Evolutionary conservation across 352 stramenopile species (phyloP).

Genomic region (Phytophthora quininea): DNA sequence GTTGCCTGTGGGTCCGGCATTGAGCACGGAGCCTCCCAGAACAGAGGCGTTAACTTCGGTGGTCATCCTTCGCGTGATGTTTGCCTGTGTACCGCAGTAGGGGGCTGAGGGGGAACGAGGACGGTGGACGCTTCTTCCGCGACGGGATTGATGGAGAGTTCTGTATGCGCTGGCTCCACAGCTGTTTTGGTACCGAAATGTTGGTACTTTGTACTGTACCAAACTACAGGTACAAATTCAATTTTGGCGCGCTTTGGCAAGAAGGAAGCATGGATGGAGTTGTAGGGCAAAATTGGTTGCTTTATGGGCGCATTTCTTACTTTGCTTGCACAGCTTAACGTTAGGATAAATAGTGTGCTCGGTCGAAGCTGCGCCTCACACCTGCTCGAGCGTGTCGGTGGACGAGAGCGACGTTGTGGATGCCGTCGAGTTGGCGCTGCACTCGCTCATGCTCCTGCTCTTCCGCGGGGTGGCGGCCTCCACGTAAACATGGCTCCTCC

Average conservation of each 20-base stretch:
- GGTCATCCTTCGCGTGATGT: conserved; percentile 39
- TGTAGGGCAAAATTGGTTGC: neutral
- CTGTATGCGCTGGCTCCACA: conserved; percentile 20
- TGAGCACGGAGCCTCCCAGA: conserved; percentile 65
- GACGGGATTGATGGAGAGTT: conserved; percentile 8
- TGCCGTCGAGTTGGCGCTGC: conserved; percentile 39
- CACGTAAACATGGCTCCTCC: conserved; percentile 29
- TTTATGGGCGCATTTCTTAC: neutral
- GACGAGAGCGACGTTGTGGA: conserved; percentile 40
- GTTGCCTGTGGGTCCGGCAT: conserved; percentile 63
- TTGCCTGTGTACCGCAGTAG: conserved; percentile 27
- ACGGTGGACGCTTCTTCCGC: conserved; percentile 14
- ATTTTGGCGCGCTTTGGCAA: too few relatives aligned
- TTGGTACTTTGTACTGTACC: too few relatives aligned
- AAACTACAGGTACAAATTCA: too few relatives aligned
- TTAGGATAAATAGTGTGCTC: conserved; percentile 38
- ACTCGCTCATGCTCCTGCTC: conserved; percentile 40
- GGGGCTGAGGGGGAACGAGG: conserved; percentile 19
- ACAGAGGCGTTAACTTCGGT: conserved; percentile 50
- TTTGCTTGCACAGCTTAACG: conserved; percentile 38
- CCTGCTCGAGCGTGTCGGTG: conserved; percentile 32
- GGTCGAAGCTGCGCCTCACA: conserved; percentile 10
- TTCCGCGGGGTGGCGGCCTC: conserved; percentile 27
- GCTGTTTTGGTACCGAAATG: neutral
- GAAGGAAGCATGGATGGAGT: too few relatives aligned